Percentiles rank a stretch among this genome's conserved stretches.
Conservation (phyloP, 2,329 filamentous ascomycete genomes). For the Diaporthe australafricana region DNA sequence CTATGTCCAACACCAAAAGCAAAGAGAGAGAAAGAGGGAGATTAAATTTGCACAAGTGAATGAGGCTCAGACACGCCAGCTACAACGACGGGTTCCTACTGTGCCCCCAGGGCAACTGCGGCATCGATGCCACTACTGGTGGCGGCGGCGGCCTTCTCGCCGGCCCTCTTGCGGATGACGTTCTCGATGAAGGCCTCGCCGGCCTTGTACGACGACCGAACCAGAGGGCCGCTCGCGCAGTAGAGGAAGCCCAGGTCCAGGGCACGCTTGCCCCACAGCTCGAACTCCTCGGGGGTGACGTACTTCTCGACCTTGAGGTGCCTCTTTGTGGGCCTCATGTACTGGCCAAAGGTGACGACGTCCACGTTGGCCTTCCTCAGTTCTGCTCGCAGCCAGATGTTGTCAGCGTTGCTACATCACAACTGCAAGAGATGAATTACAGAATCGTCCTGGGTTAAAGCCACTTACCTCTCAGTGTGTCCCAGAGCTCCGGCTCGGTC, state of each 20-base stretch:
- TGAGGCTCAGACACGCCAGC: neutral
- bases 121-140: slow-evolving; percentile 49
- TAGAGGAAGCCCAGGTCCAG: slow-evolving; percentile 97
- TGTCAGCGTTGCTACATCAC: neutral
- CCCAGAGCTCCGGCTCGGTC: slow-evolving; percentile 86
- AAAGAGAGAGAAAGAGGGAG: neutral
- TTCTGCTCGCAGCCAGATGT: slow-evolving; percentile 58
- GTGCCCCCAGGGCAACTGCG: slow-evolving; percentile 51
- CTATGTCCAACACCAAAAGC: slow-evolving; percentile 11
- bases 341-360: slow-evolving; percentile 99
- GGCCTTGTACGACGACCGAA: slow-evolving; percentile 96
- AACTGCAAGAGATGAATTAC: neutral
- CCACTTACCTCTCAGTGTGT: slow-evolving; percentile 74
- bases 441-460: neutral
- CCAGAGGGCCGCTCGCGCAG: slow-evolving; percentile 91
- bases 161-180: slow-evolving; percentile 85
- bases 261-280: slow-evolving; percentile 89
- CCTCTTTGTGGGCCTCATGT: slow-evolving; percentile 98
- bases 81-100: slow-evolving; percentile 33
- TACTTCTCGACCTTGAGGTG: slow-evolving; percentile 98
- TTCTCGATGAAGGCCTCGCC: slow-evolving; percentile 99
- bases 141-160: slow-evolving; percentile 51
- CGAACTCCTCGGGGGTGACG: slow-evolving; percentile 90
- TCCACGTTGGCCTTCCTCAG: slow-evolving; percentile 86
- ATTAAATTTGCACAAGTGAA: neutral